These are phyloP conservation scores for Cladophialophora carrionii DNA, from an alignment of 2,329 filamentous ascomycete genomes.

Conservation along the genomic window DNA sequence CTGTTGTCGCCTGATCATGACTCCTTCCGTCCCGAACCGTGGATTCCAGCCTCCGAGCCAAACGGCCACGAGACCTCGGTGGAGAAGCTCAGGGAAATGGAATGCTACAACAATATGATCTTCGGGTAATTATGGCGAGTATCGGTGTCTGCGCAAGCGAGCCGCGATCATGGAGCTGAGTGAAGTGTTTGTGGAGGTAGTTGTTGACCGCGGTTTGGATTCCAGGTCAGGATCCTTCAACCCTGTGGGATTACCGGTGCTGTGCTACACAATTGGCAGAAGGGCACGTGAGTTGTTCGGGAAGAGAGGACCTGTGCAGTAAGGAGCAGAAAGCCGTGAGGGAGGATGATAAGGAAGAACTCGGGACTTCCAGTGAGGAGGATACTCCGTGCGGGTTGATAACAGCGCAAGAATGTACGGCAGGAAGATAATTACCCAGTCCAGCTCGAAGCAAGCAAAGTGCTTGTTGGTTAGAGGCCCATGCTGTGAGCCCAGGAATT, in stretches of 20 bases:
- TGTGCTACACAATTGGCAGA: constrained; percentile 29
- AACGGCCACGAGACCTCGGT: constrained; percentile 40
- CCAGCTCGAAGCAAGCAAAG: too few species aligned
- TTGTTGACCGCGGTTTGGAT: constrained; percentile 28
- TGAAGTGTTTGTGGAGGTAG: constrained; percentile 54
- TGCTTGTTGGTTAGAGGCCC: too few species aligned
- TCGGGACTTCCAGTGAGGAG: too few species aligned
- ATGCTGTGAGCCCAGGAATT: too few species aligned
- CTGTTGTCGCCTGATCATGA: constrained; percentile 48
- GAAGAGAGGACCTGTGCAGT: not conserved
- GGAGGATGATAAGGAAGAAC: too few species aligned
- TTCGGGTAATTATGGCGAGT: constrained; percentile 54
- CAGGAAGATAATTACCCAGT: too few species aligned
- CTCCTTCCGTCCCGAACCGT: constrained; percentile 56
- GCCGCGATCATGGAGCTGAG: constrained; percentile 56
- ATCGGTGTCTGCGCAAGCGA: constrained; percentile 52
- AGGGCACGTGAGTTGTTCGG: constrained; percentile 30
- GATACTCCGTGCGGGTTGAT: too few species aligned
- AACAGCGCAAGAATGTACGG: too few species aligned
- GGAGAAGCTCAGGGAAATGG: constrained; percentile 46
- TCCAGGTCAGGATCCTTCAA: constrained; percentile 24
- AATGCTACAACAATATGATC: constrained; percentile 48
- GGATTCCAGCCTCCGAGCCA: constrained; percentile 43
- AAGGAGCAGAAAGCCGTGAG: too few species aligned
- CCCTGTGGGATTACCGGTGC: constrained; percentile 20